Conservation (phyloP, 805 yeast species). For the Isabelozyma rhagii region DNA sequence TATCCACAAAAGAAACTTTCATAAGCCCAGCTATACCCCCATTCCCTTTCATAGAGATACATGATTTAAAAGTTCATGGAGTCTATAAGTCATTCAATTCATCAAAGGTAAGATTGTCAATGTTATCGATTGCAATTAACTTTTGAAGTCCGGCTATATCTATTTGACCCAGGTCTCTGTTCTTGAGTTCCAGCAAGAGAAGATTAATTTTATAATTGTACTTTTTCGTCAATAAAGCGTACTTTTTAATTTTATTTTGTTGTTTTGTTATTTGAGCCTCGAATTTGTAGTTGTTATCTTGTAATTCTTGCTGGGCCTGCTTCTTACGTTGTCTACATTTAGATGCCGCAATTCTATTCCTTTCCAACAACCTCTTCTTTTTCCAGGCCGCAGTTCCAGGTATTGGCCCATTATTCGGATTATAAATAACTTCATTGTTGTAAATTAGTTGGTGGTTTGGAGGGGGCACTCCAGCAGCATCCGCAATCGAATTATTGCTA, state of each 20-base stretch:
- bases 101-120: not conserved
- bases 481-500: not conserved
- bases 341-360: slow-evolving; percentile 67
- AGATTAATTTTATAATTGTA: slow-evolving; percentile 16
- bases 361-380: slow-evolving; percentile 57
- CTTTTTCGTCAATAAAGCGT: slow-evolving; percentile 14
- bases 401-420: slow-evolving; percentile 52
- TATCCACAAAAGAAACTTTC: no score
- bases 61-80: not conserved
- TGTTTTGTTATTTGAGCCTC: slow-evolving; percentile 39
- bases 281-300: slow-evolving; percentile 53
- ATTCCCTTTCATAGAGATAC: no score
- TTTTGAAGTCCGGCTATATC: slow-evolving; percentile 6
- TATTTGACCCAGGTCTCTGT: not conserved
- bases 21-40: no score
- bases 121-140: not conserved
- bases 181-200: slow-evolving; percentile 9
- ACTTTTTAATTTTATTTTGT: slow-evolving; percentile 15
- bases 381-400: slow-evolving; percentile 70
- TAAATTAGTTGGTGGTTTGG: slow-evolving; percentile 52
- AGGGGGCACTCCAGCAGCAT: slow-evolving; percentile 42
- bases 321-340: slow-evolving; percentile 68
- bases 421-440: slow-evolving; percentile 53
- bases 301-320: slow-evolving; percentile 64
- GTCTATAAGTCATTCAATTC: not conserved